phyloP scores from a whole-genome alignment of 352 stramenopile genomes.

The Phytophthora quininea region DNA sequence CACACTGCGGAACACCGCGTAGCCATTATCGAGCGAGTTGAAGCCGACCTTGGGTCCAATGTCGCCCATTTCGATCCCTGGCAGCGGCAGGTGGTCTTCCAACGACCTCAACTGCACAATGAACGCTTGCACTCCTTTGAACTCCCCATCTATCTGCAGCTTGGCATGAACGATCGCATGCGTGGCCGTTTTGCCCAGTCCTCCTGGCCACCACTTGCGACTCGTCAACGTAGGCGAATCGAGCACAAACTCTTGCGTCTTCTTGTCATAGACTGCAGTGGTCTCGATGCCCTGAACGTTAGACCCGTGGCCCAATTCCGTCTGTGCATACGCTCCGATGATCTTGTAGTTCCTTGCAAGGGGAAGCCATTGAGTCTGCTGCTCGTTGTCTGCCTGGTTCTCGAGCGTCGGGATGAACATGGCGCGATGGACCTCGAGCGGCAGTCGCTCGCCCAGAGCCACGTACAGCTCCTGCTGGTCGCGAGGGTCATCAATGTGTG shows the following conservation, averaged over 20 bases:
- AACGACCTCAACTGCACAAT: conserved; percentile 27
- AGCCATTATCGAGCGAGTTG: conserved; percentile 34
- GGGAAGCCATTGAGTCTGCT: conserved; percentile 28
- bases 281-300: conserved; percentile 34
- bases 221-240: conserved; percentile 93
- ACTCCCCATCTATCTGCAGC: conserved; percentile 21
- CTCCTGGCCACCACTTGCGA: conserved; percentile 94
- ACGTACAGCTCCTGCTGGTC: conserved; percentile 31
- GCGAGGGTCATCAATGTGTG: conserved; percentile 17
- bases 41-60: conserved; percentile 34
- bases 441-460: conserved; percentile 28
- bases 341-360: conserved; percentile 25
- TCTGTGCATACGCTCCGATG: conserved; percentile 31
- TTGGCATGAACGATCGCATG: conserved; percentile 32
- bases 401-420: conserved; percentile 36
- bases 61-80: conserved; percentile 27
- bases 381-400: conserved; percentile 29
- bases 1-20: conserved; percentile 26
- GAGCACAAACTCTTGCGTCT: conserved; percentile 91
- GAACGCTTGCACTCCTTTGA: conserved; percentile 28
- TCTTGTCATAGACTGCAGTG: conserved; percentile 57
- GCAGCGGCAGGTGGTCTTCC: conserved; percentile 17
- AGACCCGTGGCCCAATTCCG: conserved; percentile 31
- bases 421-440: conserved; percentile 31
- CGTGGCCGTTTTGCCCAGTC: conserved; percentile 29